Base-by-base conservation (phyloP, 768 basidiomycete genomes). In the Chiua virens region DNA sequence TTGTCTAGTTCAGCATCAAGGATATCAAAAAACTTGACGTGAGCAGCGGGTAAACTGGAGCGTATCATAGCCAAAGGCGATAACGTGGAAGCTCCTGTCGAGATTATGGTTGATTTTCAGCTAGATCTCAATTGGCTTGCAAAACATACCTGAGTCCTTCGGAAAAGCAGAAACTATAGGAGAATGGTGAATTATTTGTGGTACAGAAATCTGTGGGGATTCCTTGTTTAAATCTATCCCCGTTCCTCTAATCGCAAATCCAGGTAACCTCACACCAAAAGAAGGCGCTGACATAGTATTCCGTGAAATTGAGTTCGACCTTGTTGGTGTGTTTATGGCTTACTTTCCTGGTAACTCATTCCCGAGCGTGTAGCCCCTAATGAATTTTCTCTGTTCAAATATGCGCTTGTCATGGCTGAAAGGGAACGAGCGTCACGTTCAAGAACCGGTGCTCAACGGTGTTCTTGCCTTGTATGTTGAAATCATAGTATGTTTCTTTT, bases 1-100 rank as follows among this genome's bases (percentile, higher is more conserved):
- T 96, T 97, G 20, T 86, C 82, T 3, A 98, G 73, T 64, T 99
- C 86, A 1, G 64, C 64, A 57, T 97, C 89, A 8, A 98, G 75
- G 21, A 82, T 74, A 3, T 81, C 76, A 53, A 98, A 90, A 72
- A 97, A 98, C 7, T 74, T 74, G 27, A 70, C 62, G 61, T 95
- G 87, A 21, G 77, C 70, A 0, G 81, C 75, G 13, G 83, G 76
- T 18, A 94, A 73, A 10, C 76, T 67, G 5, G 78, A 74, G 17
- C 88, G 64, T 22, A 89, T 67, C 20, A 77, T 72, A 21, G 67
- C 71, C 15, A 84, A 55, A 4, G 79, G 69, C 3, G 76, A 64
- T 3, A 48, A 44, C 25, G 66, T 58, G 3, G 21, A 41, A n/a
- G 43, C 15, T 45, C 50, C 59, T 69, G 49, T 27, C 28, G 4